These are phyloP conservation scores for Chlamydomonas incerta DNA, from an alignment of 139 green algal genomes.

Conservation along the genomic window DNA sequence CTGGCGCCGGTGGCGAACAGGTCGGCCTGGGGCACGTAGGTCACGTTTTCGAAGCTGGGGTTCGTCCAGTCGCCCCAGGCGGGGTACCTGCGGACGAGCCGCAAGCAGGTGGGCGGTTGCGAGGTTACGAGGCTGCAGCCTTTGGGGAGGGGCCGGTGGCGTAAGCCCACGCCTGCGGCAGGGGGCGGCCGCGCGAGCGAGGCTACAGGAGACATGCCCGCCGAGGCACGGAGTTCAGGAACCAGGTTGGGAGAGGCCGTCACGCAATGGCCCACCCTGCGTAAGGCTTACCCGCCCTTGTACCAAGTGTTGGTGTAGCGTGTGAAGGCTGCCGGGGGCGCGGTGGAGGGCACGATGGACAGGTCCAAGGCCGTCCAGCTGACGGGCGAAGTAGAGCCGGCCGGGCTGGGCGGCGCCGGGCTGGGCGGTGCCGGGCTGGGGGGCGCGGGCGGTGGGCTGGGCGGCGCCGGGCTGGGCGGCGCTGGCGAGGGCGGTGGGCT, in stretches of 20 bases:
- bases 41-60: background rate
- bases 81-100: background rate
- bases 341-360: background rate
- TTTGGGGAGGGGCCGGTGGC: too few relatives aligned
- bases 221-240: too few relatives aligned
- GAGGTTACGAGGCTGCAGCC: too few relatives aligned
- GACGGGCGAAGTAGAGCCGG: background rate
- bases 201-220: too few relatives aligned
- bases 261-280: too few relatives aligned
- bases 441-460: background rate
- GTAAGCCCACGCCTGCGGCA: too few relatives aligned
- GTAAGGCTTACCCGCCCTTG: background rate
- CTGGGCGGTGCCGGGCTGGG: background rate
- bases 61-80: background rate
- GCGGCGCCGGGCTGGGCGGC: background rate
- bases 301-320: conserved; percentile 12
- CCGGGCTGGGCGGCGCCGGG: background rate
- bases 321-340: background rate
- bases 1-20: background rate
- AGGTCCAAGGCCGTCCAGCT: background rate
- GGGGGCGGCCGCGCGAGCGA: too few relatives aligned
- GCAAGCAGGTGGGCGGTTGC: too few relatives aligned
- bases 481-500: background rate
- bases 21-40: background rate
- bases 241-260: too few relatives aligned